Conservation (phyloP, 305 asterid species). For the Plantago lanceolata region DNA sequence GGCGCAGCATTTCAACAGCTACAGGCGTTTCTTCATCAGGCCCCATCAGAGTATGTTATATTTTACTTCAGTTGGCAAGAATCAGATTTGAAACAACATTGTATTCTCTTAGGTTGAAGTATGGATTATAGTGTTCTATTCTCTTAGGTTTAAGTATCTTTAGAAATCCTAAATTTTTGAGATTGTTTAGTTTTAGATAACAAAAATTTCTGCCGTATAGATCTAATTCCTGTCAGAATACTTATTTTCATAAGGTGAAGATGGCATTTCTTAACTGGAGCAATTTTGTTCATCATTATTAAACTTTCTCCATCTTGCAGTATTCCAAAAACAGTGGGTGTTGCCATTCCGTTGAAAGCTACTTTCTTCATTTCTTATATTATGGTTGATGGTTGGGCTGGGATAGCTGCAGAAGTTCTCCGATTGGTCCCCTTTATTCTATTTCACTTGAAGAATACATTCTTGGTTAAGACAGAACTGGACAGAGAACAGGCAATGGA, state of each 20-base stretch:
- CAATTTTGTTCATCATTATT: background rate
- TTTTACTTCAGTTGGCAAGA: constrained; percentile 5
- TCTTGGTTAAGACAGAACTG: constrained; percentile 82
- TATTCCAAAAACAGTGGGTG: constrained; percentile 79
- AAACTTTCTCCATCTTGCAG: constrained; percentile 35
- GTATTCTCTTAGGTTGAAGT: too few relatives aligned
- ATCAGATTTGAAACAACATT: background rate
- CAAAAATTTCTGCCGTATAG: background rate
- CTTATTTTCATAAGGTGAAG: background rate
- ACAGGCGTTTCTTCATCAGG: constrained; percentile 52
- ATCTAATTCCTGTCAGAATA: background rate
- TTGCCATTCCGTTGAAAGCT: constrained; percentile 86
- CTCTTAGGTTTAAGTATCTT: background rate
- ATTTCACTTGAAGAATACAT: constrained; percentile 73
- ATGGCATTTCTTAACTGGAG: background rate
- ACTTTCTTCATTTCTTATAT: constrained; percentile 89
- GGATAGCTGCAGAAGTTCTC: constrained; percentile 80
- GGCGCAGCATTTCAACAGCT: constrained; percentile 98
- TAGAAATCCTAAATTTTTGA: background rate
- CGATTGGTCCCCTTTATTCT: constrained; percentile 61
- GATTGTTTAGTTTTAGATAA: background rate
- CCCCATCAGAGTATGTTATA: constrained; percentile 73
- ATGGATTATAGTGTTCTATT: background rate
- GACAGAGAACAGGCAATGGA: constrained; percentile 90
- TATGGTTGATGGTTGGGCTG: constrained; percentile 99